Evolutionary conservation across 306 rosid genomes (phyloP), one percentile per base, ranked within the genome.

Genomic region (Comarum palustre): DNA sequence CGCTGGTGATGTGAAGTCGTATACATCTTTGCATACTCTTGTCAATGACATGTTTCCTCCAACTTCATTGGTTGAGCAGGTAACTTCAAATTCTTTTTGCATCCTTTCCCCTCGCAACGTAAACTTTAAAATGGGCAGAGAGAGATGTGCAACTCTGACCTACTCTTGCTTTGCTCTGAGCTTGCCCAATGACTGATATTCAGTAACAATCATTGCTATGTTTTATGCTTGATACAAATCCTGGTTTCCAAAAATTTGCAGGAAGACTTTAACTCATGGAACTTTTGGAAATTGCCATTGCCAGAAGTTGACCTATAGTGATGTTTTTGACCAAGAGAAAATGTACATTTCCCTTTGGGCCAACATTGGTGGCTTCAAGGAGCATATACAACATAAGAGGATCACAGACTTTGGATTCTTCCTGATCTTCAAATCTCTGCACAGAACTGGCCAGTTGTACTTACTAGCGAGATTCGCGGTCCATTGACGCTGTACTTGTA

Each of bases 41-140:
- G 99, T 95, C 70, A 87, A 95, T 5, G 99, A 95, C 83, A 95
- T 95, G 99, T 95, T 95, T 62, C 99, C 99, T 22, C 97, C 99
- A 4, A 91, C 99, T 59, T 90, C 92, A 73, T 71, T 80, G 79
- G 85, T 88, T 12, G 99, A 95, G 86, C 96, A 95, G 96, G 97
- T 91, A 70, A 79, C 72, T n/a, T 16, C 9, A 3, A 29, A 6
- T 32, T 12, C n/a, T n/a, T 54, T 42, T 7, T 17, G 34, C 55
- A 41, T 27, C 6, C 42, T 57, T 8, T 2, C 52, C 51, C n/a
- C n/a, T 55, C 0, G 0, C 29, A 72, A 10, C 42, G 41, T 41
- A 20, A 24, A 24, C 41, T 25, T 1, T 10, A 3, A 15, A 5
- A 58, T 27, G 2, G 24, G 24, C 6, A 45, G 57, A 57, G 43